A percentile compares a stretch with the other conserved stretches of the same genome.
Evolutionary conservation across 148 eudicot species (phyloP).

Genomic region (Silene conica): DNA sequence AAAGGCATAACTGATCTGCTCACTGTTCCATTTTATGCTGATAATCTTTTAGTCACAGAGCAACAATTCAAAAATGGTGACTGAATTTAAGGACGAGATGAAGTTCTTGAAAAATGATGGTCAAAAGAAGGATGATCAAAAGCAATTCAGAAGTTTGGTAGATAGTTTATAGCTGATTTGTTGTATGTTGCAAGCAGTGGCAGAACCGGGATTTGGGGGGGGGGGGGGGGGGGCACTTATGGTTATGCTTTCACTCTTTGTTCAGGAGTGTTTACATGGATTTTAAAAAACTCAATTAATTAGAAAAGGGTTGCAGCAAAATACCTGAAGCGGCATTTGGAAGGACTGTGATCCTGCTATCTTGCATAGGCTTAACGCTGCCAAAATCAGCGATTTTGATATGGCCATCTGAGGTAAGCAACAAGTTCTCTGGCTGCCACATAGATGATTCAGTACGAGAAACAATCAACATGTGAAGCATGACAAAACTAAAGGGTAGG

Average conservation of each 20-base stretch:
- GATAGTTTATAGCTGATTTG: neutral
- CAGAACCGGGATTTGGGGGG: no score
- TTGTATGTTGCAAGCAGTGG: neutral
- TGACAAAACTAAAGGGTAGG: neutral
- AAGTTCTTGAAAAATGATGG: neutral
- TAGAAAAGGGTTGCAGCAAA: neutral
- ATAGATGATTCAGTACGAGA: conserved; percentile 25
- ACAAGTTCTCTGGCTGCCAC: conserved; percentile 94
- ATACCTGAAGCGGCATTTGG: conserved; percentile 97
- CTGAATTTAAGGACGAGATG: no score
- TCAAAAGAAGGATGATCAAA: neutral
- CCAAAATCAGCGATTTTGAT: conserved; percentile 98
- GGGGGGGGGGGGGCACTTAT: no score
- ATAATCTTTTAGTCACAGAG: no score
- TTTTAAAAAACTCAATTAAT: neutral
- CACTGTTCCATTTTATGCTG: no score
- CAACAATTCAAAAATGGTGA: no score
- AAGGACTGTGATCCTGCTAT: conserved; percentile 84
- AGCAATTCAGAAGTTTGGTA: neutral
- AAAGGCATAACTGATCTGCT: no score
- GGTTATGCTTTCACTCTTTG: neutral
- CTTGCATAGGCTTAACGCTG: conserved; percentile 98
- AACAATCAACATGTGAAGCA: neutral
- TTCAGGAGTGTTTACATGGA: neutral
- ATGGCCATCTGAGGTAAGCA: conserved; percentile 91